phyloP scores from a whole-genome alignment of 2,329 filamentous ascomycete species.

The Daldinia eschscholtzii region DNA sequence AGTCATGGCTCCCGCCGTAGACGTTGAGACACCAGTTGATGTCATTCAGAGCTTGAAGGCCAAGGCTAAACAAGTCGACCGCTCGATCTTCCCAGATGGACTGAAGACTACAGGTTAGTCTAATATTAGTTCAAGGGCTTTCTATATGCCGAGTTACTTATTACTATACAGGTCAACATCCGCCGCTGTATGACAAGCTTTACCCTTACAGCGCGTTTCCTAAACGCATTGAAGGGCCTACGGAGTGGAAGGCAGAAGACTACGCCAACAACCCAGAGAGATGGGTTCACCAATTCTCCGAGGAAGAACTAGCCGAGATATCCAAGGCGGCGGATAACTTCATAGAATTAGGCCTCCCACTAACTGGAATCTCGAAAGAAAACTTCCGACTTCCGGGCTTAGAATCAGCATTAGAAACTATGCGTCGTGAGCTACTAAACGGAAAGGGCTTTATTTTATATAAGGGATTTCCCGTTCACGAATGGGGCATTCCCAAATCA shows the following conservation, averaged over 20 bases:
- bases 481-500: slow-evolving; percentile 84
- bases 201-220: slow-evolving; percentile 75
- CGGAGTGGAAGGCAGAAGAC: slow-evolving; percentile 74
- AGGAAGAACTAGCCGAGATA: slow-evolving; percentile 72
- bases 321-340: slow-evolving; percentile 72
- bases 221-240: slow-evolving; percentile 72
- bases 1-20: slow-evolving; percentile 50
- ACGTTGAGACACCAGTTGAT: slow-evolving; percentile 40
- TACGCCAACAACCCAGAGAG: slow-evolving; percentile 71
- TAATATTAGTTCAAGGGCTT: not conserved
- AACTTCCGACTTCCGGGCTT: slow-evolving; percentile 74
- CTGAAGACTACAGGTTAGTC: slow-evolving; percentile 65
- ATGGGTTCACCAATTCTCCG: slow-evolving; percentile 76
- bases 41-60: slow-evolving; percentile 45
- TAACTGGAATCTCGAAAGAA: slow-evolving; percentile 72
- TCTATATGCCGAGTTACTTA: slow-evolving; percentile 16
- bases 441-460: slow-evolving; percentile 93
- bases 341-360: slow-evolving; percentile 66
- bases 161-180: slow-evolving; percentile 68
- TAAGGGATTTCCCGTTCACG: slow-evolving; percentile 81
- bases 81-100: slow-evolving; percentile 71
- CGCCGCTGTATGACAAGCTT: slow-evolving; percentile 72
- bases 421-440: slow-evolving; percentile 77
- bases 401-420: slow-evolving; percentile 62
- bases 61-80: slow-evolving; percentile 46